These are phyloP conservation scores for Aspergillus latus DNA, from an alignment of 2,329 filamentous ascomycete species.

Conservation along the genomic window DNA sequence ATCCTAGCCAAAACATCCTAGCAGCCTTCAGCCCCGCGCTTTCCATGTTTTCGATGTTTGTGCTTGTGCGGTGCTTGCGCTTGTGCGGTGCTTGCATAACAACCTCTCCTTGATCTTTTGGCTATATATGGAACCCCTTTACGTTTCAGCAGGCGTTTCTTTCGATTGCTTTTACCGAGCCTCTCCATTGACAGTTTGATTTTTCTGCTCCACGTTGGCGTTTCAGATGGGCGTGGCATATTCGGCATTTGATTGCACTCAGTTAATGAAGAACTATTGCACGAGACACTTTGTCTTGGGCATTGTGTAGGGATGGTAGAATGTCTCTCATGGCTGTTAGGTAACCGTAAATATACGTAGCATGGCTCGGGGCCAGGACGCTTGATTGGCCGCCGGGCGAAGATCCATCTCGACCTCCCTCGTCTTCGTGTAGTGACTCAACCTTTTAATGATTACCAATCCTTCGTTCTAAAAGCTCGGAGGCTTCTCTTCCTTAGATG, in stretches of 20 bases:
- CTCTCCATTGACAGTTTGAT: neutral
- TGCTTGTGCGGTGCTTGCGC: too few relatives aligned
- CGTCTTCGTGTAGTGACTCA: conserved; percentile 1
- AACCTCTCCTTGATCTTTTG: conserved; percentile 1
- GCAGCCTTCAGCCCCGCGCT: neutral
- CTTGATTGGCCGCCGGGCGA: conserved; percentile 6
- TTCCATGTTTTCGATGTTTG: too few relatives aligned
- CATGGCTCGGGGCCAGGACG: conserved; percentile 1
- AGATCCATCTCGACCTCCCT: conserved; percentile 1
- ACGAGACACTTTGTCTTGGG: neutral
- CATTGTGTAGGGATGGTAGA: too few relatives aligned
- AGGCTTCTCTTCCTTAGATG: too few relatives aligned
- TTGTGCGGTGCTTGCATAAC: too few relatives aligned
- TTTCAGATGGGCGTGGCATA: conserved; percentile 5
- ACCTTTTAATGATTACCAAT: conserved; percentile 8
- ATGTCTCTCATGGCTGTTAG: neutral
- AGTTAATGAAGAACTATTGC: neutral
- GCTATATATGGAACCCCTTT: conserved; percentile 5
- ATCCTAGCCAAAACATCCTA: conserved; percentile 15
- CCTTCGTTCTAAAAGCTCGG: conserved; percentile 3
- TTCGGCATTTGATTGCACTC: conserved; percentile 2
- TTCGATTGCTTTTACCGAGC: neutral
- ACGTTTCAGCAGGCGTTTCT: conserved; percentile 14
- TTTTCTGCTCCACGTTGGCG: neutral
- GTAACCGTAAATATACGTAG: neutral